Base-by-base conservation (phyloP, 306 rosid genomes). In the Benincasa hispida region DNA sequence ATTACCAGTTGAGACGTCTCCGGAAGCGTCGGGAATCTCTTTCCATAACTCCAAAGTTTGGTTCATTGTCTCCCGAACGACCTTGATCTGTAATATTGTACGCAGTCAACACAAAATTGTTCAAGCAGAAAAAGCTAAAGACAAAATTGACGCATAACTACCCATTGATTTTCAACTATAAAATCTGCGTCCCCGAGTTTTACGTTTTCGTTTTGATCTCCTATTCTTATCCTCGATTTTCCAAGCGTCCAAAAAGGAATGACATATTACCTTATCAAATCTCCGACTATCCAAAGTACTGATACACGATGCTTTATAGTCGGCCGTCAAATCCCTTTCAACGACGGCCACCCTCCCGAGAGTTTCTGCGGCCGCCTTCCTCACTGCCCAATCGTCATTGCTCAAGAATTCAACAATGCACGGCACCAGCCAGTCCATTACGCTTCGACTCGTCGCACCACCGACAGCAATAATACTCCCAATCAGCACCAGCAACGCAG, bases 311-410 rank as follows among this genome's bases (percentile, higher is more conserved):
- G 75, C 82, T 82, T 77, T 95, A 68, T 87, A 85, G 42, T 80
- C 82, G 39, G 86, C 78, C 7, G 92, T 92, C 69, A 95, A 88
- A 68, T 83, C 89, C 48, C 47, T 85, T 86, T 90, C 98, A 76
- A 48, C 77, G 50, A 79, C 67, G 15, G 99, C 98, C 22, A 92
- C 91, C 79, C 87, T 92, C 37, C 87, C 92, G 41, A 95, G 72
- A 5, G 93, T 91, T 83, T 95, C 99, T 11, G 97, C 89, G 8
- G 98, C 86, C 6, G 96, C 97, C 77, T 92, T 95, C 81, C 99
- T 90, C 80, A 90, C 96, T 19, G 89, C 86, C 99, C 99, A 95
- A 79, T 95, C 99, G 62, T 92, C 98, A 56, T 77, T 84, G 30
- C 89, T 69, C 48, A 95, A 84, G 28, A 89, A 92, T 86, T 86